A percentile compares a stretch with the other conserved stretches of the same genome.
Conservation (phyloP, 495 filamentous ascomycete species). For the Penicillium odoratum region DNA sequence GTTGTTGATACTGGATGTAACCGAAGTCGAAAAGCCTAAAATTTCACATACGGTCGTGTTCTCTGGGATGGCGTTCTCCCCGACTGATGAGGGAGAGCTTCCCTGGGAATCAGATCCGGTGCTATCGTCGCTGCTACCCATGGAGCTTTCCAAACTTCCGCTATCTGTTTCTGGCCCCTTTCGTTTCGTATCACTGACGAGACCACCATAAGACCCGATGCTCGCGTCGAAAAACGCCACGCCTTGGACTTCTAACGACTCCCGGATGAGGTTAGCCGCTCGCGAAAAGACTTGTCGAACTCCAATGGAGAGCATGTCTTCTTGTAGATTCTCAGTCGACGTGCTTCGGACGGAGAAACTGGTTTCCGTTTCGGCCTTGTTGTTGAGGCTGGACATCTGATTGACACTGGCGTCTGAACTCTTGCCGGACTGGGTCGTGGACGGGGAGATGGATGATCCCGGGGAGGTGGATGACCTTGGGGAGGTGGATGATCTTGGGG, state of each 20-base stretch:
- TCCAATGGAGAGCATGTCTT: not conserved
- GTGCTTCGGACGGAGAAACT: too few species aligned
- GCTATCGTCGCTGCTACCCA: not conserved
- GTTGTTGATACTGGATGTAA: constrained; percentile 12
- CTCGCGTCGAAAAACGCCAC: constrained; percentile 33
- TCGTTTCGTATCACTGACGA: not conserved
- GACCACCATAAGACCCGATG: not conserved
- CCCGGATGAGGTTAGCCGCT: constrained; percentile 49
- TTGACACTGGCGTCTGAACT: too few species aligned
- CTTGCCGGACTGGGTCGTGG: too few species aligned
- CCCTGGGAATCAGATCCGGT: not conserved
- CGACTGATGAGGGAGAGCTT: too few species aligned
- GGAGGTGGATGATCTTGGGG: too few species aligned
- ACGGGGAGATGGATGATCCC: too few species aligned
- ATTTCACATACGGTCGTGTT: not conserved
- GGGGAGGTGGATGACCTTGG: too few species aligned
- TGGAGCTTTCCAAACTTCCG: too few species aligned
- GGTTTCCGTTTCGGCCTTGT: too few species aligned
- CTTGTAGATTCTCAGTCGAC: not conserved
- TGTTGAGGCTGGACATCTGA: too few species aligned
- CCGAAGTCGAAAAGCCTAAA: constrained; percentile 17
- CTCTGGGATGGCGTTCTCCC: not conserved
- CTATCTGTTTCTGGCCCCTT: too few species aligned
- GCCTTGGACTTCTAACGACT: constrained; percentile 49
- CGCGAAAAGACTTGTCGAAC: constrained; percentile 13